Evolutionary conservation across 192 early-diverging fungal genomes (phyloP), one percentile per base, ranked within the genome.

Genomic region (Backusella tarrabulga): DNA sequence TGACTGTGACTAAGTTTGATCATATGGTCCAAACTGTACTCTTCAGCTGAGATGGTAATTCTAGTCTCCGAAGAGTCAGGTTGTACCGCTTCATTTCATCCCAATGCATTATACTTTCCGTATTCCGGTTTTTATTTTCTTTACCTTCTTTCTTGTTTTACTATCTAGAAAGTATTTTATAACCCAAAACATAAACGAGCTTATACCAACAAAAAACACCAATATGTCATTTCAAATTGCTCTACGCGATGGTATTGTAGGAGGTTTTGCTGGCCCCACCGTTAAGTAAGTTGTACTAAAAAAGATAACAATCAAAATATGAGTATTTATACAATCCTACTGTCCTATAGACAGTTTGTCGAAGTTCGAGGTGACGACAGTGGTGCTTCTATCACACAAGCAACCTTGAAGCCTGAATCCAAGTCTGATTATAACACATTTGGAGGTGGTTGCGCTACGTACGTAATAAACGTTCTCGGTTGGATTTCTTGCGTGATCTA

Each of bases 181-280:
- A 26, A 35, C n/a, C 17, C 35, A 69, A 36, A 38, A 69, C 21
- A 56, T 56, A 56, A 56, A 26, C 19, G 54, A 56, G 0, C 19
- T 21, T 21, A 56, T 26, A 56, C 54, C 54, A 56, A 56, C 19
- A n/a, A 26, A n/a, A 56, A n/a, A 56, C 11, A 69, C 38, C 68
- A 69, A 54, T 21, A 78, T 78, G 77, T 9, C 34, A 36, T 82
- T 72, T 54, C 74, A 79, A 77, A 67, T 83, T 11, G 35, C 77
- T 71, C 66, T 79, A 26, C 74, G 76, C 63, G 67, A 83, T 75
- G 82, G 78, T 41, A 83, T 83, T 42, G 72, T 72, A 21, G 82
- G 82, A 34, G 82, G 82, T 1, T 77, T 83, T 67, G 79, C 71
- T 50, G 82, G 78, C 5, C 78, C 78, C 21, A 73, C 60, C 11